A percentile compares a stretch with the other conserved stretches of the same genome.
phyloP scores from a whole-genome alignment of 179 eudicot species.

The Pouteria campechiana region DNA sequence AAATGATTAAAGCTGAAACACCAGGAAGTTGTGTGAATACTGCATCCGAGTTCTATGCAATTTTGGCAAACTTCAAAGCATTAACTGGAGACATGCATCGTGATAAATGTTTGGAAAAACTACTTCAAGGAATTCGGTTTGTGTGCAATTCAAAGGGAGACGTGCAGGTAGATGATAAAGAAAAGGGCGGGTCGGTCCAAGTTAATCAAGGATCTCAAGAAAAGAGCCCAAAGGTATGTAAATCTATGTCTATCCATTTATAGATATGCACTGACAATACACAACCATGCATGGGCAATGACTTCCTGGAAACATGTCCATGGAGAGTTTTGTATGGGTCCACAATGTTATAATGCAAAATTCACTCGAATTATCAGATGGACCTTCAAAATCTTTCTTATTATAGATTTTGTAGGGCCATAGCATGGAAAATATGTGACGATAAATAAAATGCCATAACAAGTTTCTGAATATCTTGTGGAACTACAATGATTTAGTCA shows the following conservation, averaged over 20 bases:
- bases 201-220: slow-evolving; percentile 18
- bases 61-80: slow-evolving; percentile 54
- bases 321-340: too few relatives aligned
- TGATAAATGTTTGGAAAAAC: slow-evolving; percentile 84
- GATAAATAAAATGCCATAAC: too few relatives aligned
- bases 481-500: too few relatives aligned
- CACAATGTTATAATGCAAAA: too few relatives aligned
- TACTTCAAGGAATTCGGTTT: slow-evolving; percentile 60
- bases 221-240: slow-evolving; percentile 29
- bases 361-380: too few relatives aligned
- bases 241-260: neutral
- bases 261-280: too few relatives aligned
- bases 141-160: slow-evolving; percentile 29
- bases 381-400: too few relatives aligned
- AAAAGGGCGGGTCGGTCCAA: slow-evolving; percentile 15
- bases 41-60: slow-evolving; percentile 43
- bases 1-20: slow-evolving; percentile 46
- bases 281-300: too few relatives aligned
- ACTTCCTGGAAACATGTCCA: too few relatives aligned
- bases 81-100: slow-evolving; percentile 65
- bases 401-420: too few relatives aligned
- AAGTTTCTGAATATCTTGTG: too few relatives aligned
- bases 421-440: too few relatives aligned
- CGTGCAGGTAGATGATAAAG: slow-evolving; percentile 32
- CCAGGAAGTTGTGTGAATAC: slow-evolving; percentile 58